These are phyloP conservation scores for Alloteropsis angusta DNA, from an alignment of 202 grass and related monocot species.

Conservation along the genomic window DNA sequence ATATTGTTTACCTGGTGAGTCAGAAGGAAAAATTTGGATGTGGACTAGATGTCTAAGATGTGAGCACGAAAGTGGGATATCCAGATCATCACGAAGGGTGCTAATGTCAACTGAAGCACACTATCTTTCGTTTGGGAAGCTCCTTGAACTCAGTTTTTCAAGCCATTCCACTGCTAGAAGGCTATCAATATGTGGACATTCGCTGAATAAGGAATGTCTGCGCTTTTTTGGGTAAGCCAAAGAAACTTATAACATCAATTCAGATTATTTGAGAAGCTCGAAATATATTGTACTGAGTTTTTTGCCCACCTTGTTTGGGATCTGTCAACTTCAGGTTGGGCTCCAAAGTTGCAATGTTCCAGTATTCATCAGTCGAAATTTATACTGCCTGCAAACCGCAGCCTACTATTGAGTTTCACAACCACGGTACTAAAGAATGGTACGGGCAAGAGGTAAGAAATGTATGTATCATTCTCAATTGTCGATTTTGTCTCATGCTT, in stretches of 20 bases:
- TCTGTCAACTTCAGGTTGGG: conserved; percentile 94
- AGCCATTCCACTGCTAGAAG: conserved; percentile 82
- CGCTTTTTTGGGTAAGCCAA: conserved; percentile 99
- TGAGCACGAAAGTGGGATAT: conserved; percentile 45
- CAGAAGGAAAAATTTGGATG: conserved; percentile 96
- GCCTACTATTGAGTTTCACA: conserved; percentile 61
- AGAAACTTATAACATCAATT: too few species aligned
- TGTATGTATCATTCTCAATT: conserved; percentile 30
- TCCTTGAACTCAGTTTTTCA: conserved; percentile 95
- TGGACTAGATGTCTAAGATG: conserved; percentile 94
- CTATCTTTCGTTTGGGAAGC: conserved; percentile 95
- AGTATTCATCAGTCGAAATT: conserved; percentile 90
- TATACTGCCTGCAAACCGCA: conserved; percentile 89
- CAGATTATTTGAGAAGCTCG: too few species aligned
- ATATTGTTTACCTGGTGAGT: conserved; percentile 53
- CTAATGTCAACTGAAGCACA: conserved; percentile 71
- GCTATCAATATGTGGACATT: conserved; percentile 92
- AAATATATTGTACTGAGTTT: too few species aligned
- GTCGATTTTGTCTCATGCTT: background rate
- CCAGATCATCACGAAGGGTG: conserved; percentile 68
- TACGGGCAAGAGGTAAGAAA: conserved; percentile 35
- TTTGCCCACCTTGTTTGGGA: too few species aligned
- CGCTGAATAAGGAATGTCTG: conserved; percentile 85
- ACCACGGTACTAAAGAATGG: conserved; percentile 33
- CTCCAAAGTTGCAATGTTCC: conserved; percentile 87